Base-by-base conservation (phyloP, 2,329 filamentous ascomycete species). In the Aphanoascus verrucosus region DNA sequence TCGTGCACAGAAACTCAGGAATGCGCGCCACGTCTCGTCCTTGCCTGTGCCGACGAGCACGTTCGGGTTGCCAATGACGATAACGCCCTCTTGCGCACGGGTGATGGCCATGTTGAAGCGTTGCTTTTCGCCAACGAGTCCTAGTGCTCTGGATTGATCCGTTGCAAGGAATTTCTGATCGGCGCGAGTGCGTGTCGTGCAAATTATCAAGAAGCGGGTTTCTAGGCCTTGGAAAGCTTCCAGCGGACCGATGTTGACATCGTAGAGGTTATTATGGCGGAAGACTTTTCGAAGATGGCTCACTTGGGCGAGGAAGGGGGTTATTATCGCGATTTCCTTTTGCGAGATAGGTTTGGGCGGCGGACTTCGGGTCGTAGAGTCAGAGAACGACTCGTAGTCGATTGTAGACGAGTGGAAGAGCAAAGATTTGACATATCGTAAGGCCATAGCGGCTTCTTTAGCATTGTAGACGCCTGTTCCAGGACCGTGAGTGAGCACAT, bases 161-260 rank as follows among this genome's bases (percentile, higher is more conserved):
- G 58, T 57, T 14, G 57, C 51, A 3, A 62, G 53, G 40, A 60
- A 62, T 12, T 54, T 53, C n/a, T 32, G 54, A 11, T 55, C 56
- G 2, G 56, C 34, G 5, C 61, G 55, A 5, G 61, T 62, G 20
- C 72, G 59, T 40, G 72, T 74, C 1, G 71, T 74, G 55, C 71
- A 74, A 5, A 75, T 59, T 45, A 74, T 70, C 12, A 74, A 67
- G 31, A 73, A 67, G 9, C 69, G 63, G 42, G 65, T 68, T 57
- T 75, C 72, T 5, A 74, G 62, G 0, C 72, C 72, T 55, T 74
- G 72, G 48, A 74, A 74, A 17, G 71, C 72, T 54, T 74, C 72
- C 34, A 73, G 60, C 1, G 72, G 72, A 1, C 72, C 72, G 42
- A 74, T 71, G 49, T 74, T 74, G 6, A 74, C 64, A 23, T 65